phyloP scores from a whole-genome alignment of 148 eudicot species.

The Persicaria maculosa region DNA sequence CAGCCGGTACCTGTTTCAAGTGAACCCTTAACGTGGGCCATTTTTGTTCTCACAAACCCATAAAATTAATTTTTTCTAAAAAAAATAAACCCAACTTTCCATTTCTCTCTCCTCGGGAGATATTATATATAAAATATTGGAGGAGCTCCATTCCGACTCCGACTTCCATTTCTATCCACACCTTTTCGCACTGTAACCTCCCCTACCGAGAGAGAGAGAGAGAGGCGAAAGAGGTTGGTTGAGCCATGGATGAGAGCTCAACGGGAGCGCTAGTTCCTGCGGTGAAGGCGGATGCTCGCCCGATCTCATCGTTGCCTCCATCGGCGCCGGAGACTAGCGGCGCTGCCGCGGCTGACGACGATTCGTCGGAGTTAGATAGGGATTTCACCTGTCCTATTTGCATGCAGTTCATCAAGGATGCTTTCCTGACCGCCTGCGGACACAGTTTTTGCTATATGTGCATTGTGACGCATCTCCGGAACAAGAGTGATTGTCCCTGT shows the following conservation, averaged over 20 bases:
- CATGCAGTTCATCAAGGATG: conserved; percentile 69
- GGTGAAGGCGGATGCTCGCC: conserved; percentile 23
- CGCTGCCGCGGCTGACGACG: conserved; percentile 9
- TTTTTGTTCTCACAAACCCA: conserved; percentile 17
- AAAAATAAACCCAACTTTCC: not conserved
- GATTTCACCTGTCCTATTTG: conserved; percentile 62
- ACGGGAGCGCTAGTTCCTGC: conserved; percentile 48
- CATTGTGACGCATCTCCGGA: conserved; percentile 75
- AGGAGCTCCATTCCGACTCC: conserved; percentile 3
- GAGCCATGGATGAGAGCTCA: conserved; percentile 27
- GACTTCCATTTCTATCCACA: conserved; percentile 13
- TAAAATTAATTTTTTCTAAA: not conserved
- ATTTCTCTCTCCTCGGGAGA: not conserved
- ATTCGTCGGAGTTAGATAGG: conserved; percentile 29
- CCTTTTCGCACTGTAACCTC: not conserved
- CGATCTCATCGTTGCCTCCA: conserved; percentile 16
- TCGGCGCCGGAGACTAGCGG: conserved; percentile 9
- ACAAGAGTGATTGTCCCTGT: conserved; percentile 84
- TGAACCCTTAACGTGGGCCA: conserved; percentile 20
- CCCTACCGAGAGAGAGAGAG: not conserved
- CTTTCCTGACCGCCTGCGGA: conserved; percentile 75
- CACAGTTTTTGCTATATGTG: conserved; percentile 91
- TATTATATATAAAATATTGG: not conserved
- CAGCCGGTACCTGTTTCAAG: not conserved
- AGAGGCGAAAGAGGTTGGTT: not conserved